Evolutionary conservation across 148 eudicot species (phyloP).

Genomic region (Heliamphora exappendiculata): DNA sequence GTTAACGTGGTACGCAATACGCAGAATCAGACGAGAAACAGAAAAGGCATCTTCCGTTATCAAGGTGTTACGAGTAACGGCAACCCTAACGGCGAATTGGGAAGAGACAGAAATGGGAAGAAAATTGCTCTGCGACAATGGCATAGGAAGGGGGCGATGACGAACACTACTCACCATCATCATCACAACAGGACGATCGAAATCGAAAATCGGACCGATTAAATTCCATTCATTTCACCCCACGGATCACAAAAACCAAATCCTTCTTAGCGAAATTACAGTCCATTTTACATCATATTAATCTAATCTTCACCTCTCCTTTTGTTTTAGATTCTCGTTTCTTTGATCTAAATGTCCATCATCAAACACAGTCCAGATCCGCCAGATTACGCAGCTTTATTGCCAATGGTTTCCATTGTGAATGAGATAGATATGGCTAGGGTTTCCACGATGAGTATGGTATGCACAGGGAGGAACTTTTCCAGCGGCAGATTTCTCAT

Average conservation of each 20-base stretch:
- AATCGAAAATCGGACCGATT: constrained; percentile 13
- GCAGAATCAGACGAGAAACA: not conserved
- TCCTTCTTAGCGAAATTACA: constrained; percentile 13
- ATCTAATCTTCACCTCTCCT: not conserved
- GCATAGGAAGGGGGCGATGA: not conserved
- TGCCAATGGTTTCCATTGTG: constrained; percentile 59
- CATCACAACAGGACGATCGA: not conserved
- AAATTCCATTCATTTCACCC: constrained; percentile 16
- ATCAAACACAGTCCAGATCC: not conserved
- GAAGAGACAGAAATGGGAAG: not conserved
- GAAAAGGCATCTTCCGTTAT: not conserved
- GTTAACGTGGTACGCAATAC: not conserved
- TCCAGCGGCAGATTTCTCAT: constrained; percentile 19
- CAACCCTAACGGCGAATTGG: not conserved
- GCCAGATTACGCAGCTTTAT: constrained; percentile 14
- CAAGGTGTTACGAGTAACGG: not conserved
- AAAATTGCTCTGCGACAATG: constrained; percentile 10
- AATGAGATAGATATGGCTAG: constrained; percentile 31
- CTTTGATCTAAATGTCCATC: not conserved
- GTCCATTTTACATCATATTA: not conserved
- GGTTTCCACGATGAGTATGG: constrained; percentile 22
- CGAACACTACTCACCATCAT: constrained; percentile 5
- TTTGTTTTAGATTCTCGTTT: not conserved
- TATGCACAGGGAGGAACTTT: constrained; percentile 17
- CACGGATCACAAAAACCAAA: constrained; percentile 17